Evolutionary conservation across 2,329 filamentous ascomycete genomes (phyloP), one percentile per base, ranked within the genome.

Genomic region (Diaporthe sp.): DNA sequence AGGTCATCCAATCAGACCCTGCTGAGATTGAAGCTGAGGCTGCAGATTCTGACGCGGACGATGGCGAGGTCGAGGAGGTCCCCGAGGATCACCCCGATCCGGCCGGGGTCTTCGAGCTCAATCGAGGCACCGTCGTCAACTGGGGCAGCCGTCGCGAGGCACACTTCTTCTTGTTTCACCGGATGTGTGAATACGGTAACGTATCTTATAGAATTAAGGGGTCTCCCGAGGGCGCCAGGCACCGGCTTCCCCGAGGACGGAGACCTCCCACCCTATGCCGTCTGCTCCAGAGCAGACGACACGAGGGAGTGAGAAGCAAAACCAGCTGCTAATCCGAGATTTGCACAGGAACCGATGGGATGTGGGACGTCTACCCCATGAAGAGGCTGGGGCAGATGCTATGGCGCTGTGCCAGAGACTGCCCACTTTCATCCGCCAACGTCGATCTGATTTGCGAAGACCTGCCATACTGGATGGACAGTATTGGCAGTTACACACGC

Each of bases 161-260:
- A 2, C 9, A 46, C 2, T 0, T 2, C 3, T 28, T 31, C 4
- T 3, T 65, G 0, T 31, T 6, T 5, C 13, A 46, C 39, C 22
- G 5, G 1, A 31, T 65, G 9, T 4, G 9, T 6, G 39, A 44
- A 12, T 22, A 65, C 39, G 39, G 60, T 65, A 44, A 62, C 12
- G 15, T 10, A n/a, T 12, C 10, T 39, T 22, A n/a, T 39, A 58
- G 13, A 58, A 58, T 22, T 12, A n/a, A 57, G 22, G 15, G 53
- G 25, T 39, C 19, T 60, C 57, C 10, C 10, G 34, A 39, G 57
- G 34, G 31, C 19, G 57, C 15, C 22, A 22, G 17, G 19, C 57
- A 60, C 57, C 57, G 57, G 57, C 57, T 13, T n/a, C 4, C 17
- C 57, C 2, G 19, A 58, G 55, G 55, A 37, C 55, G 55, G 55